Percentiles rank a stretch among this genome's conserved stretches.
Evolutionary conservation across 2,329 filamentous ascomycete genomes (phyloP).

Genomic region (Phoma herbarum): DNA sequence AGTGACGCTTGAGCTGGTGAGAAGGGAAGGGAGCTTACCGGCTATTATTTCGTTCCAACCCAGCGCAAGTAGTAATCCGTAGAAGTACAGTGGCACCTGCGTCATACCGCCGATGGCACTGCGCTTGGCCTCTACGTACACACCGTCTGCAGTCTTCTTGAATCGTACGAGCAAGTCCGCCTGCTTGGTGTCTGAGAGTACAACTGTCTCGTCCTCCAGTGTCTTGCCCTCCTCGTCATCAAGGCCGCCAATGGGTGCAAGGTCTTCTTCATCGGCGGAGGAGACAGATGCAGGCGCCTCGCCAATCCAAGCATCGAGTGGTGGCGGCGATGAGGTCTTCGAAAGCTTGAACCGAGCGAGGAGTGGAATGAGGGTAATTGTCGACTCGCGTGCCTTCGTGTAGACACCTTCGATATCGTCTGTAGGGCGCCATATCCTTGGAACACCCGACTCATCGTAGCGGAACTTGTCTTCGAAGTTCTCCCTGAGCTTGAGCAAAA

Average conservation of each 20-base stretch:
- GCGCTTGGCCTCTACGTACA: constrained; percentile 97
- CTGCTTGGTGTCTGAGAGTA: constrained; percentile 88
- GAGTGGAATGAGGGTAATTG: constrained; percentile 87
- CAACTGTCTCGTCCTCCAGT: constrained; percentile 93
- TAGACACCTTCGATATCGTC: constrained; percentile 98
- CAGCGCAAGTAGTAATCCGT: constrained; percentile 83
- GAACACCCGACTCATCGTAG: constrained; percentile 93
- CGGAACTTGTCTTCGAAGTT: constrained; percentile 99
- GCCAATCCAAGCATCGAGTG: constrained; percentile 86
- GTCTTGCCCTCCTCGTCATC: constrained; percentile 96
- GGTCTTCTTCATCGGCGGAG: constrained; percentile 86
- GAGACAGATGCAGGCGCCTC: constrained; percentile 77
- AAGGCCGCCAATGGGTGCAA: constrained; percentile 87
- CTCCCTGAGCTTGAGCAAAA: constrained; percentile 92
- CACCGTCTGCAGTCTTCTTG: constrained; percentile 97
- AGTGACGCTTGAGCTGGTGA: constrained; percentile 13
- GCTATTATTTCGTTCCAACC: constrained; percentile 99
- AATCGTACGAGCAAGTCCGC: constrained; percentile 93
- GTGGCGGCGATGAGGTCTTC: constrained; percentile 77
- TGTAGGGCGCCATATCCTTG: constrained; percentile 93
- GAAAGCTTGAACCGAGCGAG: constrained; percentile 83
- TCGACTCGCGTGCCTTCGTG: constrained; percentile 90
- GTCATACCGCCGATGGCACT: constrained; percentile 95
- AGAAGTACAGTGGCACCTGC: constrained; percentile 95
- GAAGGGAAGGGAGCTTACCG: constrained; percentile 67